Percentiles rank a stretch among this genome's conserved stretches.
Evolutionary conservation across 352 stramenopile genomes (phyloP).

Genomic region (Phytophthora aleatoria): DNA sequence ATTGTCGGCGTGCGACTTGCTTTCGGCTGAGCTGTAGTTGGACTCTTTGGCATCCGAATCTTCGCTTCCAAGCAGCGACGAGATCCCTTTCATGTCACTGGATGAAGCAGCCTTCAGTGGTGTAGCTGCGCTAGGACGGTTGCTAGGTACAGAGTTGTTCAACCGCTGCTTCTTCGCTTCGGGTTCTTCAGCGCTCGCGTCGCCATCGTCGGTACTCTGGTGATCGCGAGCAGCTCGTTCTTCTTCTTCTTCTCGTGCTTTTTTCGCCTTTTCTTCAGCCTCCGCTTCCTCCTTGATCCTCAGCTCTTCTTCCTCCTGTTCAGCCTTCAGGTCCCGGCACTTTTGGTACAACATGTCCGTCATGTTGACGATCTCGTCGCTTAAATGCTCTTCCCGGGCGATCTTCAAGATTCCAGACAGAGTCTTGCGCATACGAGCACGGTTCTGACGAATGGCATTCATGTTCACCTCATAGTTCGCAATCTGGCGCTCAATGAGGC

Average conservation of each 20-base stretch:
- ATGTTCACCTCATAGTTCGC: slow-evolving; percentile 70
- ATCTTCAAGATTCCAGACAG: slow-evolving; percentile 65
- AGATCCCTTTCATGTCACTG: slow-evolving; percentile 42
- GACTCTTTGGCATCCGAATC: slow-evolving; percentile 32
- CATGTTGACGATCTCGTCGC: slow-evolving; percentile 54
- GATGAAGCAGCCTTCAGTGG: slow-evolving; percentile 8
- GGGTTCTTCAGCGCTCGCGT: slow-evolving; percentile 34
- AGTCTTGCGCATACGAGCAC: slow-evolving; percentile 52
- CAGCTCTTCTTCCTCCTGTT: slow-evolving; percentile 50
- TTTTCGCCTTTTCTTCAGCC: slow-evolving; percentile 22
- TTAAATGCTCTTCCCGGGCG: slow-evolving; percentile 61
- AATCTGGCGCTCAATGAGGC: slow-evolving; percentile 75
- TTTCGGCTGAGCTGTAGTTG: slow-evolving; percentile 27
- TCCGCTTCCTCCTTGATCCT: slow-evolving; percentile 36
- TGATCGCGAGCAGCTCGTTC: slow-evolving; percentile 13
- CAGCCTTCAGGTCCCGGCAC: slow-evolving; percentile 53
- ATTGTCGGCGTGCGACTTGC: slow-evolving; percentile 27
- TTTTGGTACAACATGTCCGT: slow-evolving; percentile 61
- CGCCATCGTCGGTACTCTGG: slow-evolving; percentile 13
- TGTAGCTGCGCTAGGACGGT: slow-evolving; percentile 7
- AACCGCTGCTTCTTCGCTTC: slow-evolving; percentile 44
- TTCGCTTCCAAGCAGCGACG: slow-evolving; percentile 40
- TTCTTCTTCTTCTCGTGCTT: slow-evolving; percentile 14
- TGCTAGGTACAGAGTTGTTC: slow-evolving; percentile 12
- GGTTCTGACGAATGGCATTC: slow-evolving; percentile 50